Conservation (phyloP, 192 early-diverging fungal genomes). For the Polychytrium aggregatum region DNA sequence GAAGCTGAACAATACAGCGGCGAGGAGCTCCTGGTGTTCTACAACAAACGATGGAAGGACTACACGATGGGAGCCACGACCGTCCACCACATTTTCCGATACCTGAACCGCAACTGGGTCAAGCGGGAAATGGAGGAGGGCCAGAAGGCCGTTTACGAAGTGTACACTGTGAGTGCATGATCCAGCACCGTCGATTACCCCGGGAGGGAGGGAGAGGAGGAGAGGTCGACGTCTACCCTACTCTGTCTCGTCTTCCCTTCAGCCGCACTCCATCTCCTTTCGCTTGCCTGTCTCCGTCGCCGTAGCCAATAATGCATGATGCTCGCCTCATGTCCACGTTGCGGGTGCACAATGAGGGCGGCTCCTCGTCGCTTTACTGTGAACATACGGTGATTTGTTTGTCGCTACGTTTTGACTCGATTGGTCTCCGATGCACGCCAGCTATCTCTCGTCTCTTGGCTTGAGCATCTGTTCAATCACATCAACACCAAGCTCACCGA, state of each 20-base stretch:
- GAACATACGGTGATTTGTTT: too few species aligned
- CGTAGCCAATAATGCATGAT: too few species aligned
- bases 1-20: slow-evolving; percentile 57
- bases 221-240: slow-evolving; percentile 24
- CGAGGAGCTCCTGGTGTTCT: slow-evolving; percentile 74
- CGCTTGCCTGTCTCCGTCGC: too few species aligned
- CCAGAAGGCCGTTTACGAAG: slow-evolving; percentile 74
- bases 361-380: too few species aligned
- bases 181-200: too few species aligned
- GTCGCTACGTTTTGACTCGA: background rate
- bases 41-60: slow-evolving; percentile 79
- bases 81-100: slow-evolving; percentile 85
- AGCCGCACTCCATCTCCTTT: too few species aligned
- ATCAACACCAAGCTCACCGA: slow-evolving; percentile 60
- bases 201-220: too few species aligned
- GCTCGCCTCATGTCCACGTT: background rate
- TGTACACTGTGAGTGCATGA: slow-evolving; percentile 96
- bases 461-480: slow-evolving; percentile 57
- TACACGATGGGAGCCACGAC: slow-evolving; percentile 75
- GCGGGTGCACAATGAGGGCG: too few species aligned
- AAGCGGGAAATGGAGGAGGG: slow-evolving; percentile 93
- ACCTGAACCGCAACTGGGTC: slow-evolving; percentile 96
- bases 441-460: slow-evolving; percentile 79
- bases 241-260: background rate
- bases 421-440: slow-evolving; percentile 15